phyloP scores from a whole-genome alignment of 805 yeast genomes.

The Cyberlindnera nakhonratchasimensis region DNA sequence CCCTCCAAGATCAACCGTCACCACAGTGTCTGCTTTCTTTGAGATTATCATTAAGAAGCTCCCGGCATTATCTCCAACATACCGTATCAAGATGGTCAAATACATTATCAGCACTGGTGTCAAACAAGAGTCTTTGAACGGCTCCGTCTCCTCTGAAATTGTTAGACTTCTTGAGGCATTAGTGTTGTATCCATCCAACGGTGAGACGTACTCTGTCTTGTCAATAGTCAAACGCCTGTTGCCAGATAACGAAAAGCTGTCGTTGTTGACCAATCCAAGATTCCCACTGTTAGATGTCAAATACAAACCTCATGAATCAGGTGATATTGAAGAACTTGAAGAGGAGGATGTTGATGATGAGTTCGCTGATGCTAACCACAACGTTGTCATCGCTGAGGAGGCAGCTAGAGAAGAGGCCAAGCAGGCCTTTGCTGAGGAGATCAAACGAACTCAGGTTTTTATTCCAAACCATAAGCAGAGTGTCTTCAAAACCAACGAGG shows the following conservation, averaged over 20 bases:
- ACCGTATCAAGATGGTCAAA: slow-evolving; percentile 54
- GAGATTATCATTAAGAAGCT: slow-evolving; percentile 44
- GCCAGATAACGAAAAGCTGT: slow-evolving; percentile 45
- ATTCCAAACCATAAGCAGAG: slow-evolving; percentile 6
- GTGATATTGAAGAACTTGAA: slow-evolving; percentile 30
- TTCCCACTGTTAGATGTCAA: slow-evolving; percentile 46
- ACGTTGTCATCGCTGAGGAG: slow-evolving; percentile 9
- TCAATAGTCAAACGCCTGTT: slow-evolving; percentile 64
- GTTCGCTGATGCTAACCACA: slow-evolving; percentile 8
- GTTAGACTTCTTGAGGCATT: slow-evolving; percentile 46
- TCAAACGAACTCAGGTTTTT: slow-evolving; percentile 12
- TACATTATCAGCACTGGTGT: slow-evolving; percentile 40
- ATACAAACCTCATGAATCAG: slow-evolving; percentile 26
- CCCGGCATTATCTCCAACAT: slow-evolving; percentile 54
- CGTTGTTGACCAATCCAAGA: slow-evolving; percentile 70
- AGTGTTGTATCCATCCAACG: slow-evolving; percentile 64
- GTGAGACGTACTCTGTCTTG: slow-evolving; percentile 57
- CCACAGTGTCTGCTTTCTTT: slow-evolving; percentile 41
- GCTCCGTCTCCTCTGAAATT: slow-evolving; percentile 28
- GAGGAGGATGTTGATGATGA: slow-evolving; percentile 18
- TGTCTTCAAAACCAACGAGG: slow-evolving; percentile 26
- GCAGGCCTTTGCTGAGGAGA: slow-evolving; percentile 19
- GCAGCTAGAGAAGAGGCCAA: slow-evolving; percentile 14
- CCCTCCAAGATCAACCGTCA: slow-evolving; percentile 37
- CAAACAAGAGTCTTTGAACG: slow-evolving; percentile 27